Evolutionary conservation across 1,284 basidiomycete genomes (phyloP).

Genomic region (Ustilago hordei): DNA sequence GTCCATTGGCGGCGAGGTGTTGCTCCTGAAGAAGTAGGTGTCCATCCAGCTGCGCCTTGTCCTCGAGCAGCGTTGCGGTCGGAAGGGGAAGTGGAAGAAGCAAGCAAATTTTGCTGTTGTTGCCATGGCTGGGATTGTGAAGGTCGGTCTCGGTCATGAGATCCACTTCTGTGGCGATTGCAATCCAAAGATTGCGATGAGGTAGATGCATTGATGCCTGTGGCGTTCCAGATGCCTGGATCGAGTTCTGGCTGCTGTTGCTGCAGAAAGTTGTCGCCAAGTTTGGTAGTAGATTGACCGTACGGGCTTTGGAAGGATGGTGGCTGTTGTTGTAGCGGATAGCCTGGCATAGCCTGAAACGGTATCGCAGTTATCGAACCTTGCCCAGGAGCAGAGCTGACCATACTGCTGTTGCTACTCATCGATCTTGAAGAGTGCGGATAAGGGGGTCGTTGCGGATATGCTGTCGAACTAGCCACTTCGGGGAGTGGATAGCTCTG

Average conservation of each 20-base stretch:
- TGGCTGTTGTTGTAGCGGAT: slow-evolving; percentile 33
- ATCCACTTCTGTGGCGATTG: slow-evolving; percentile 10
- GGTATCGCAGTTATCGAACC: slow-evolving; percentile 7
- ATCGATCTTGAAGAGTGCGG: slow-evolving; percentile 20
- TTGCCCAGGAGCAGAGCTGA: background rate
- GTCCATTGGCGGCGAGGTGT: slow-evolving; percentile 29
- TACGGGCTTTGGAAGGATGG: slow-evolving; percentile 25
- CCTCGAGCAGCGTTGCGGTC: background rate
- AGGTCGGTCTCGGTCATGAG: slow-evolving; percentile 17
- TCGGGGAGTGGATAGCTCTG: slow-evolving; percentile 15
- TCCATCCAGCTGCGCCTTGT: slow-evolving; percentile 23
- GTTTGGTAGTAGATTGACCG: slow-evolving; percentile 18
- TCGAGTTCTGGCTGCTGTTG: slow-evolving; percentile 22
- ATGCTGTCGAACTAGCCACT: background rate
- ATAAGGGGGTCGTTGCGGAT: slow-evolving; percentile 27
- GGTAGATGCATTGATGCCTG: slow-evolving; percentile 13
- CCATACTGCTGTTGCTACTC: slow-evolving; percentile 23
- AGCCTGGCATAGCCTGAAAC: slow-evolving; percentile 14
- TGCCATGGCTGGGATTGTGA: slow-evolving; percentile 19
- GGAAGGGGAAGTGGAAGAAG: slow-evolving; percentile 17
- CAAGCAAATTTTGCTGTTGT: slow-evolving; percentile 9
- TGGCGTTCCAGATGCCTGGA: slow-evolving; percentile 16
- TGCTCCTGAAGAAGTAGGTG: slow-evolving; percentile 15
- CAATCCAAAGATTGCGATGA: slow-evolving; percentile 6
- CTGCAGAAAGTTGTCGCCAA: slow-evolving; percentile 19